phyloP scores from a whole-genome alignment of 2,329 filamentous ascomycete species.

The Lachnellula suecica region DNA sequence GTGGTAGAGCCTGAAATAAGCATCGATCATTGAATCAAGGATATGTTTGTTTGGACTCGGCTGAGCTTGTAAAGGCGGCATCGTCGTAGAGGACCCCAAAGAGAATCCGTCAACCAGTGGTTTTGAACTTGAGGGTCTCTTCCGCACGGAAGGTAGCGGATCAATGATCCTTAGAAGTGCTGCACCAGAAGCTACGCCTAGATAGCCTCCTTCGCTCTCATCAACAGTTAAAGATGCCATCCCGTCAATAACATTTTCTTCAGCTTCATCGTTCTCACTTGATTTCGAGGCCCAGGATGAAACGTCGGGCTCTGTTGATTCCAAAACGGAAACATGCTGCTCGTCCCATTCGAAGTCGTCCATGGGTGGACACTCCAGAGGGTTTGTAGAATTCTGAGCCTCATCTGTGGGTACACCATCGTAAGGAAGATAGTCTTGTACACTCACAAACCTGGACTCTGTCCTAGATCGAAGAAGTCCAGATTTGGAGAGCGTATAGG shows the following conservation, averaged over 20 bases:
- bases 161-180: slow-evolving; percentile 14
- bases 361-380: slow-evolving; percentile 4
- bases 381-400: not conserved
- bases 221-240: slow-evolving; percentile 20
- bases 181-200: slow-evolving; percentile 18
- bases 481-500: not conserved
- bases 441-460: not conserved
- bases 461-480: not conserved
- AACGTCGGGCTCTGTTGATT: slow-evolving; percentile 3
- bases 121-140: slow-evolving; percentile 1
- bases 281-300: slow-evolving; percentile 9
- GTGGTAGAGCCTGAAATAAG: slow-evolving; percentile 45
- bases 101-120: not conserved
- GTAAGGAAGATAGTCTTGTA: not conserved
- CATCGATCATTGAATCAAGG: slow-evolving; percentile 27
- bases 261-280: slow-evolving; percentile 4
- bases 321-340: slow-evolving; percentile 4
- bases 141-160: not conserved
- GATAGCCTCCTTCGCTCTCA: slow-evolving; percentile 16
- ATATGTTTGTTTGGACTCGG: slow-evolving; percentile 10
- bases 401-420: not conserved
- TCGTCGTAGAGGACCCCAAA: not conserved
- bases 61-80: not conserved
- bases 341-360: slow-evolving; percentile 13
- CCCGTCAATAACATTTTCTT: slow-evolving; percentile 14